Conservation (phyloP, 2,329 filamentous ascomycete genomes). For the Alternaria ventricosa region DNA sequence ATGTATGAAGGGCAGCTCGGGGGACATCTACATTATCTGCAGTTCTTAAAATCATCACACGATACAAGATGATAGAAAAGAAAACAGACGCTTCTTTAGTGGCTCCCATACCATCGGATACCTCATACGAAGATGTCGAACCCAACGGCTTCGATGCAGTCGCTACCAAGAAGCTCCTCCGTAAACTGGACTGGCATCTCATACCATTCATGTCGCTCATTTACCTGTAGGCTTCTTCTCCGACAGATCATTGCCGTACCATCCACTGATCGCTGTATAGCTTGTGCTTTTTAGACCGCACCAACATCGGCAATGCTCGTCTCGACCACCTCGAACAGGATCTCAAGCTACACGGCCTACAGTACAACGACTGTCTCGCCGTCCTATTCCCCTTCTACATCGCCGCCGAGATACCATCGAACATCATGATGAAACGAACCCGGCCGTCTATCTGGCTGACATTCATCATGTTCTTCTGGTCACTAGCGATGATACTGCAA, state of each 20-base stretch:
- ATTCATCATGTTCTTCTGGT: constrained; percentile 48
- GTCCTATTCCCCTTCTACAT: constrained; percentile 64
- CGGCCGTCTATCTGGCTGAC: constrained; percentile 44
- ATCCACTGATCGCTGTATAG: not conserved
- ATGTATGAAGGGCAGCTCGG: not conserved
- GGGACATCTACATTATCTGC: no score
- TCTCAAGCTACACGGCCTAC: constrained; percentile 46
- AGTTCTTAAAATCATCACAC: not conserved
- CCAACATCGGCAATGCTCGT: constrained; percentile 56
- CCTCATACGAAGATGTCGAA: constrained; percentile 30
- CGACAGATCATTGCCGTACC: no score
- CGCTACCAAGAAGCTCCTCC: constrained; percentile 59
- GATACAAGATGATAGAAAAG: constrained; percentile 18
- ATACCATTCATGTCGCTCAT: constrained; percentile 67
- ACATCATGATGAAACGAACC: constrained; percentile 61
- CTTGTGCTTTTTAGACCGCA: constrained; percentile 8
- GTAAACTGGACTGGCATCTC: constrained; percentile 62
- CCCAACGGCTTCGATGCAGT: constrained; percentile 45
- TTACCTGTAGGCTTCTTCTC: constrained; percentile 54
- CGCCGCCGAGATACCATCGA: constrained; percentile 62
- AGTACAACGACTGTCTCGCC: constrained; percentile 67
- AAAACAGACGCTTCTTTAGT: constrained; percentile 12
- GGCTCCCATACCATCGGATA: constrained; percentile 8
- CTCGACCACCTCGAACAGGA: constrained; percentile 48
- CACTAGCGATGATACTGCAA: constrained; percentile 37